Conservation (phyloP, 1,139 yeast species). For the Magnusiomyces fungicola region DNA sequence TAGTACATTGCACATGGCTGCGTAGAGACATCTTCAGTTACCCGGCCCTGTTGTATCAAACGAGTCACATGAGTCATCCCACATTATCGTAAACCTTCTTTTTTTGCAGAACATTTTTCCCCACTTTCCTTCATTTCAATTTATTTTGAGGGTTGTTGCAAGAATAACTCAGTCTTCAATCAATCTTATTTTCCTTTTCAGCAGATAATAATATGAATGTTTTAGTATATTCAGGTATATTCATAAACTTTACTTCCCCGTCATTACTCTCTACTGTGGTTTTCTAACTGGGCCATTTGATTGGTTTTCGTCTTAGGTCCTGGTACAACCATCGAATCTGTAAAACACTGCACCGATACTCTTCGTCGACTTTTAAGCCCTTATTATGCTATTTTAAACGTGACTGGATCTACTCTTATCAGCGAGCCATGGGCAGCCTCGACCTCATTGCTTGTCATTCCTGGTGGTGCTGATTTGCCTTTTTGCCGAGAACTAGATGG, state of each 20-base stretch:
- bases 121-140: no score
- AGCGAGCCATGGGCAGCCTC: constrained; percentile 86
- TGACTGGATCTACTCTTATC: constrained; percentile 52
- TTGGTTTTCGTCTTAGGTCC: constrained; percentile 40
- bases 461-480: constrained; percentile 96
- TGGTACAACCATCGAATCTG: constrained; percentile 83
- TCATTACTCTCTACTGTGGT: background rate
- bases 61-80: no score
- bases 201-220: constrained; percentile 52
- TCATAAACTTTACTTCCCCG: background rate
- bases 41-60: no score
- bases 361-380: constrained; percentile 74
- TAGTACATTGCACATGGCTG: no score
- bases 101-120: no score
- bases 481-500: constrained; percentile 68
- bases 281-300: background rate
- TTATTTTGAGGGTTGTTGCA: no score
- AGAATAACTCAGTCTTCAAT: no score
- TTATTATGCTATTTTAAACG: constrained; percentile 74
- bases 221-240: constrained; percentile 55
- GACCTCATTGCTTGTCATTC: constrained; percentile 74
- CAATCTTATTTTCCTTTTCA: background rate
- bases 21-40: no score
- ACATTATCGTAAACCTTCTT: no score
- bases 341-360: constrained; percentile 73